Percentiles rank a stretch among this genome's conserved stretches.
These are phyloP conservation scores for Nicotiana knightiana DNA, from an alignment of 257 asterid genomes.

Conservation along the genomic window DNA sequence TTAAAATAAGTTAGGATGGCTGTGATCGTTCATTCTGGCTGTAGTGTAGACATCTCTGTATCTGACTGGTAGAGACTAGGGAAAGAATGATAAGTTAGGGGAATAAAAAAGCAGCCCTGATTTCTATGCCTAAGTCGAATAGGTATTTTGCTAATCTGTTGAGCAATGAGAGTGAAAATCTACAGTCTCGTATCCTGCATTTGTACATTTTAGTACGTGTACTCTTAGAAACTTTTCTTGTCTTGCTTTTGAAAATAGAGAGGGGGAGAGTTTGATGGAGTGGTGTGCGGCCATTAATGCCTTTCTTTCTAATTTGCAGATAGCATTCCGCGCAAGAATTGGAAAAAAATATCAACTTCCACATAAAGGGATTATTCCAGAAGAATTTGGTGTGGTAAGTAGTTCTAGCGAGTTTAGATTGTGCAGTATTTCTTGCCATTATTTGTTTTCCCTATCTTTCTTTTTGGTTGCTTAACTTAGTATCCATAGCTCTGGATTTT, in stretches of 20 bases:
- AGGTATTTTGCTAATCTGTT: background rate
- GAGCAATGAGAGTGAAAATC: background rate
- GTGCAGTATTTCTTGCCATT: constrained; percentile 5
- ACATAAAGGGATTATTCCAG: constrained; percentile 91
- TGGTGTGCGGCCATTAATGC: background rate
- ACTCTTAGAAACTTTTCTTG: background rate
- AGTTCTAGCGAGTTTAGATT: constrained; percentile 8
- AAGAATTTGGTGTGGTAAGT: constrained; percentile 97
- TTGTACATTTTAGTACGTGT: background rate
- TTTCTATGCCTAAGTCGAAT: background rate
- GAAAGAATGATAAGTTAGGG: background rate
- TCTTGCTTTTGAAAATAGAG: background rate
- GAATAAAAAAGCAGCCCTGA: background rate
- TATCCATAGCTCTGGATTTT: background rate
- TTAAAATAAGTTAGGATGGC: background rate
- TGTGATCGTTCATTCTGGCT: background rate
- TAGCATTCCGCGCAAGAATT: constrained; percentile 91
- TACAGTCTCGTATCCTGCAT: background rate
- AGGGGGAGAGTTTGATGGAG: background rate
- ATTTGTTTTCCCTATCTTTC: background rate
- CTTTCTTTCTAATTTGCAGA: constrained; percentile 36
- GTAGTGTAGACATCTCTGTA: background rate
- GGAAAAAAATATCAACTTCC: constrained; percentile 92
- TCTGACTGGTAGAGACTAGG: background rate
- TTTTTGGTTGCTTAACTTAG: background rate